These are phyloP conservation scores for Chlamydomonas reinhardtii DNA, from an alignment of 163 green algal genomes.

Conservation along the genomic window DNA sequence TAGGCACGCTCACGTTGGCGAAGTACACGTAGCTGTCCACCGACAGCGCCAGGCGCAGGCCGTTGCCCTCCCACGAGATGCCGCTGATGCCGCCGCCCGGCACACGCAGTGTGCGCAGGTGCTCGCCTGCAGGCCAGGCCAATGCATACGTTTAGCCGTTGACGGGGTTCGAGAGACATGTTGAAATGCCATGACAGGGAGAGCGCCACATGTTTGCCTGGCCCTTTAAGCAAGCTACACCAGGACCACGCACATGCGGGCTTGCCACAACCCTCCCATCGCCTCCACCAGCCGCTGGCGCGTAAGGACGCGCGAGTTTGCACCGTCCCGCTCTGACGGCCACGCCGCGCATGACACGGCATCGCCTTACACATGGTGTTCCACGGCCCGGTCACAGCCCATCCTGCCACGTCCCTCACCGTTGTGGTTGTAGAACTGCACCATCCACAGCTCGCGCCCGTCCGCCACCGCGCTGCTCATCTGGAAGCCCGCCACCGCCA, in stretches of 20 bases:
- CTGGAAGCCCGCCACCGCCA: conserved; percentile 78
- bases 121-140: conserved; percentile 60
- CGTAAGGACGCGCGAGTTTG: too few relatives aligned
- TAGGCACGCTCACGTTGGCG: conserved; percentile 75
- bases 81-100: conserved; percentile 73
- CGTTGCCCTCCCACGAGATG: conserved; percentile 82
- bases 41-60: conserved; percentile 78
- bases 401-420: too few relatives aligned
- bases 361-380: too few relatives aligned
- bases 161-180: too few relatives aligned
- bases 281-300: too few relatives aligned
- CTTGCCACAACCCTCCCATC: too few relatives aligned
- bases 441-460: conserved; percentile 58
- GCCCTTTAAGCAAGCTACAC: background rate
- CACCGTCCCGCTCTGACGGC: too few relatives aligned
- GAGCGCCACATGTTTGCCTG: background rate
- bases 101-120: conserved; percentile 82
- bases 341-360: too few relatives aligned
- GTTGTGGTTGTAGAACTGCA: conserved; percentile 78
- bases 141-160: too few relatives aligned
- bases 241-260: too few relatives aligned
- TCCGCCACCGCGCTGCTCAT: conserved; percentile 50
- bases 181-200: background rate
- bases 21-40: conserved; percentile 88
- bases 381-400: too few relatives aligned